phyloP scores from a whole-genome alignment of 345 rosid genomes.

The Citrus mangshanensis region DNA sequence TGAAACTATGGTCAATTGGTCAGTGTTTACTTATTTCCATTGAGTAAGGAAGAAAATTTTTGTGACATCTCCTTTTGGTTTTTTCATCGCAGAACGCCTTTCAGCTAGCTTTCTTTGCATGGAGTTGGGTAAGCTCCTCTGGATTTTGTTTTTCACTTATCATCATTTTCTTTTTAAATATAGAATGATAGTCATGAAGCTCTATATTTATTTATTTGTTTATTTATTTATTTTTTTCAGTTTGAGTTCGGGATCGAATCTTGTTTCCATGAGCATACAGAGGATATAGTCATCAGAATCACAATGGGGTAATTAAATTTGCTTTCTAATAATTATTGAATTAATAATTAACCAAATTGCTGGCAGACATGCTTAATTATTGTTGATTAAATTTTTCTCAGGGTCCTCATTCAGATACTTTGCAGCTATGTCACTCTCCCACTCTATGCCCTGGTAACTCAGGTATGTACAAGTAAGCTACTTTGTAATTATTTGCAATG shows the following conservation, averaged over 20 bases:
- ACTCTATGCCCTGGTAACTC: conserved; percentile 89
- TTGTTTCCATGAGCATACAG: conserved; percentile 56
- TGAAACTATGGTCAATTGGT: too few relatives aligned
- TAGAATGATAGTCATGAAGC: background rate
- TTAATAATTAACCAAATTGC: background rate
- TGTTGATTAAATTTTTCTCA: conserved; percentile 17
- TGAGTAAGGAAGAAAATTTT: background rate
- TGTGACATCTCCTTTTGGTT: background rate
- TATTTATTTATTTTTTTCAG: conserved; percentile 31
- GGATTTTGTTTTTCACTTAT: background rate
- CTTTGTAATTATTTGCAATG: background rate
- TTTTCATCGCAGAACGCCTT: conserved; percentile 68
- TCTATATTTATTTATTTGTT: background rate
- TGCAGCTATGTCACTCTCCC: conserved; percentile 98
- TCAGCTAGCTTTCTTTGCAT: conserved; percentile 77
- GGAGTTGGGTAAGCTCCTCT: conserved; percentile 66
- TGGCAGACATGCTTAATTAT: background rate
- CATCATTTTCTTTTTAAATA: background rate
- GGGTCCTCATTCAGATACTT: conserved; percentile 72
- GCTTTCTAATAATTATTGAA: background rate
- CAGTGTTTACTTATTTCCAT: too few relatives aligned
- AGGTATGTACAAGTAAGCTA: conserved; percentile 28
- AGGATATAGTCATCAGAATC: conserved; percentile 60
- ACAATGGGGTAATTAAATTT: conserved; percentile 62
- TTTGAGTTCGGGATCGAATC: conserved; percentile 46